Conservation (phyloP, 192 early-diverging fungal genomes). For the Backusella australiensis region DNA sequence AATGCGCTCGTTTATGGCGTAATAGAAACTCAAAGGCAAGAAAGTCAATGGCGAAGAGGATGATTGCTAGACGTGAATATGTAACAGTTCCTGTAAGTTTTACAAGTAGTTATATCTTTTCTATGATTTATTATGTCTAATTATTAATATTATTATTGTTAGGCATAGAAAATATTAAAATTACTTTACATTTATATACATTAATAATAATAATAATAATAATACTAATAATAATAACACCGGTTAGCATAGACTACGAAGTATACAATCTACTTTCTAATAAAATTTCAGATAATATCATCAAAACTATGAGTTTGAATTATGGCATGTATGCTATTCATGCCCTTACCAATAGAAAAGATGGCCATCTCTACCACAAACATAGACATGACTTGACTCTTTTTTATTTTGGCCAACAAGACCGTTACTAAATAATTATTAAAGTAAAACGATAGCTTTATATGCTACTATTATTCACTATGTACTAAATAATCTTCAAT, state of each 20-base stretch:
- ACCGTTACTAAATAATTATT: no score
- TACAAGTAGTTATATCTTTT: background rate
- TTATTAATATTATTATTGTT: background rate
- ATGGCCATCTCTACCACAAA: no score
- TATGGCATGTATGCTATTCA: no score
- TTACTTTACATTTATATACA: background rate
- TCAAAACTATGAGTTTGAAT: no score
- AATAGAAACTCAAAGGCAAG: constrained; percentile 19
- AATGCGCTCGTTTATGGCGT: constrained; percentile 28
- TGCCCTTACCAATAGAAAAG: no score
- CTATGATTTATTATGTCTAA: background rate
- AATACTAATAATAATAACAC: background rate
- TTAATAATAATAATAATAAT: background rate
- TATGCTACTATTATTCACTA: no score
- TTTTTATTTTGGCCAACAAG: no score
- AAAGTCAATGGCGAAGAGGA: constrained; percentile 15
- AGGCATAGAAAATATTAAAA: background rate
- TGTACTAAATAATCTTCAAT: no score
- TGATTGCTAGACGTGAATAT: constrained; percentile 29
- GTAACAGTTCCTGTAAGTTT: constrained; percentile 30
- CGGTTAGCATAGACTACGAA: background rate
- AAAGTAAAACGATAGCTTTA: no score
- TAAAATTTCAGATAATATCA: no score
- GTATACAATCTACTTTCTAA: no score
- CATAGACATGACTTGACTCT: no score